Conservation (phyloP, 2,329 filamentous ascomycete genomes). For the Aspergillus sp. region DNA sequence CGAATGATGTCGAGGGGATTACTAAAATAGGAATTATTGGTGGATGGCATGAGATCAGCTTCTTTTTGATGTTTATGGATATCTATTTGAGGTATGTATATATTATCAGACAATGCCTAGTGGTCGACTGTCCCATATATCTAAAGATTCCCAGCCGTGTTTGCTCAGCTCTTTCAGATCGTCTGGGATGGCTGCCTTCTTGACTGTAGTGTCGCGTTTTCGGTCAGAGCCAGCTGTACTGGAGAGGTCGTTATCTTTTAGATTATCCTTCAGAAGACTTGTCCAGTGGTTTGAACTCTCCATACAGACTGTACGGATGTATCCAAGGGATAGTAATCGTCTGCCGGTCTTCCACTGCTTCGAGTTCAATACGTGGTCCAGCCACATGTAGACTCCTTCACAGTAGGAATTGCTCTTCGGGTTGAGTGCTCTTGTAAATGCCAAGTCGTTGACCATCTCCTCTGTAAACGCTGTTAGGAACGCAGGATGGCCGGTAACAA, state of each 20-base stretch:
- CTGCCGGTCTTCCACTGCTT: constrained; percentile 30
- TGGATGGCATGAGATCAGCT: too few species aligned
- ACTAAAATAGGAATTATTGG: not conserved
- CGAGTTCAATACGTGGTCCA: constrained; percentile 43
- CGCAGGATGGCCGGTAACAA: constrained; percentile 27
- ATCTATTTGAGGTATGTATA: not conserved
- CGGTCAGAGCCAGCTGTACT: too few species aligned
- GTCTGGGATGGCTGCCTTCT: not conserved
- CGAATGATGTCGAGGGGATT: not conserved
- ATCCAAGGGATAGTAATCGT: constrained; percentile 23
- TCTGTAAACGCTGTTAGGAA: constrained; percentile 37
- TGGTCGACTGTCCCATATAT: constrained; percentile 28
- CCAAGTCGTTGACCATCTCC: constrained; percentile 33
- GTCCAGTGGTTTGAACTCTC: constrained; percentile 30
- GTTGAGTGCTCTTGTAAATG: constrained; percentile 14
- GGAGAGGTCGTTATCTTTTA: constrained; percentile 4
- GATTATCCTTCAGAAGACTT: constrained; percentile 11
- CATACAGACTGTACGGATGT: constrained; percentile 29
- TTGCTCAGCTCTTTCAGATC: constrained; percentile 16
- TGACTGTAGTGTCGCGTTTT: too few species aligned
- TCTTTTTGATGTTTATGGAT: too few species aligned
- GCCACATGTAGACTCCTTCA: constrained; percentile 47
- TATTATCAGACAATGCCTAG: constrained; percentile 25
- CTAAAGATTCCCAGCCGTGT: constrained; percentile 24
- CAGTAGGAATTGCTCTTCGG: constrained; percentile 23